Conservation (phyloP, 1,139 yeast genomes). For the Lodderomyces metapsilosis region DNA sequence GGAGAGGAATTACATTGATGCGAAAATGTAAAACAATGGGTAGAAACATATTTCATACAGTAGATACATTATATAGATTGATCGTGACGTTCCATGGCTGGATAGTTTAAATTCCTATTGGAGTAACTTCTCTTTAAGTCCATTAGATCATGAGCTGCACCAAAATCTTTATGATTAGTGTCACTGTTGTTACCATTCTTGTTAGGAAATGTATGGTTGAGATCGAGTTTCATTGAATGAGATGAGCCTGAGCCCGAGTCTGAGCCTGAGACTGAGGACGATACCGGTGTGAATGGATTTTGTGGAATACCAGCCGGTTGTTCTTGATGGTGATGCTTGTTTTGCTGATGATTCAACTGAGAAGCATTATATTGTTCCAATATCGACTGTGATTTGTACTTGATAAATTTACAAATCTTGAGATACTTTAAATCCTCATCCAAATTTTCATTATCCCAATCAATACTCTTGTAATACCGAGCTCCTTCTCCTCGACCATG, state of each 20-base stretch:
- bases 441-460: slow-evolving; percentile 52
- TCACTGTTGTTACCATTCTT: neutral
- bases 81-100: neutral
- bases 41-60: too few species aligned
- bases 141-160: slow-evolving; percentile 14
- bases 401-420: slow-evolving; percentile 42
- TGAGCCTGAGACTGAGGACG: slow-evolving; percentile 2
- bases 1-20: slow-evolving; percentile 1
- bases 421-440: slow-evolving; percentile 49
- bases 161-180: slow-evolving; percentile 9
- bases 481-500: neutral
- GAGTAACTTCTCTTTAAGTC: slow-evolving; percentile 11
- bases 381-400: slow-evolving; percentile 32
- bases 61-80: neutral
- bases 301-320: slow-evolving; percentile 1
- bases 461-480: slow-evolving; percentile 29
- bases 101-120: neutral
- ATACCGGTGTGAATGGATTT: slow-evolving; percentile 2
- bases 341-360: too few species aligned
- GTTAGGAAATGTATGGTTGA: neutral
- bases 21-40: slow-evolving; percentile 2
- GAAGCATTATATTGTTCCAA: slow-evolving; percentile 8
- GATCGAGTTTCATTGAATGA: neutral
- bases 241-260: slow-evolving; percentile 1
- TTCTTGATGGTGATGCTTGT: slow-evolving; percentile 9